Percentiles rank a stretch among this genome's conserved stretches.
Evolutionary conservation across 352 stramenopile species (phyloP).

Genomic region (Phytophthora tentaculata): DNA sequence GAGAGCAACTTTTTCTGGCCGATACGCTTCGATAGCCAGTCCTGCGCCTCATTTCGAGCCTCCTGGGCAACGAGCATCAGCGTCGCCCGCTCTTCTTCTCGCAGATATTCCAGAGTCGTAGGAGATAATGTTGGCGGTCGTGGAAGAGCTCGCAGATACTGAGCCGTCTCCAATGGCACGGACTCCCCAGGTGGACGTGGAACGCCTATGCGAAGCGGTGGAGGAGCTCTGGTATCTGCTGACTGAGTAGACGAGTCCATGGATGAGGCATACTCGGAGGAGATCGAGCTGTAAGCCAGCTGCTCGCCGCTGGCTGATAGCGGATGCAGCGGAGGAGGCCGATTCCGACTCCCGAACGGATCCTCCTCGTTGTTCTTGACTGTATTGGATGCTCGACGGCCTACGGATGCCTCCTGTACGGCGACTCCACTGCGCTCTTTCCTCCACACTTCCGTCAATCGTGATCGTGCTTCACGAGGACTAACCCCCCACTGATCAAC

Average conservation of each 20-base stretch:
- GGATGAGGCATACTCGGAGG: slow-evolving; percentile 2
- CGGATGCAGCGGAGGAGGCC: slow-evolving; percentile 19
- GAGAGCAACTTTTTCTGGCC: slow-evolving; percentile 81
- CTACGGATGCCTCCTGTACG: not conserved
- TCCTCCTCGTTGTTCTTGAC: slow-evolving; percentile 4
- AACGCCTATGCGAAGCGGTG: slow-evolving; percentile 25
- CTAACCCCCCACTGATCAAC: slow-evolving; percentile 49
- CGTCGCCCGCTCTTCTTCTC: slow-evolving; percentile 67
- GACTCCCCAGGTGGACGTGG: slow-evolving; percentile 8
- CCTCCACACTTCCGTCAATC: slow-evolving; percentile 34
- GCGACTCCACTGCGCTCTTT: slow-evolving; percentile 27
- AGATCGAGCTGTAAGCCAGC: slow-evolving; percentile 1
- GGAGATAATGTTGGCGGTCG: slow-evolving; percentile 33
- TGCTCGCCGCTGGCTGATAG: slow-evolving; percentile 7
- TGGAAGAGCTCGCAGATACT: slow-evolving; percentile 40
- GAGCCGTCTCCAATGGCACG: slow-evolving; percentile 34
- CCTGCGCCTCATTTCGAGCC: slow-evolving; percentile 62
- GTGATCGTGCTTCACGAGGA: slow-evolving; percentile 35
- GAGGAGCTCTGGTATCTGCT: slow-evolving; percentile 5
- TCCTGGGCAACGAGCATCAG: slow-evolving; percentile 75
- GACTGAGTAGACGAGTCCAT: slow-evolving; percentile 5
- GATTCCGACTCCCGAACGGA: slow-evolving; percentile 11
- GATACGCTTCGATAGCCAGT: slow-evolving; percentile 78
- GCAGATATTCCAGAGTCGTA: slow-evolving; percentile 48
- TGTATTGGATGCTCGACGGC: slow-evolving; percentile 1